Conservation (phyloP, 106 monocot species). For the Phalaenopsis equestris region DNA sequence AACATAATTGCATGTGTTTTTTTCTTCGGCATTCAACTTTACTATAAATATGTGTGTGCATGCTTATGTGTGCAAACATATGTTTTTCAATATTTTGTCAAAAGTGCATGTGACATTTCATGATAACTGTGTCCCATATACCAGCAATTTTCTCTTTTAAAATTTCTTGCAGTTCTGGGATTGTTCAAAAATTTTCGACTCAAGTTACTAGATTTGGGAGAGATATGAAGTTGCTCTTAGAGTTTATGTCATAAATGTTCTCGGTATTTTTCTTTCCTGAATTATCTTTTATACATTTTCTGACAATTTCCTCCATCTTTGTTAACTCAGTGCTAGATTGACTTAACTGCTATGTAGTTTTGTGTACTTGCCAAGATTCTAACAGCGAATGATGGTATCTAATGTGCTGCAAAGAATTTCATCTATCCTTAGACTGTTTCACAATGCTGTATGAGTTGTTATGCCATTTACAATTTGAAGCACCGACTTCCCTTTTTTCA, state of each 20-base stretch:
- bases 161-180: slow-evolving; percentile 25
- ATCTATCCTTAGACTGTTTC: no score
- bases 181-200: slow-evolving; percentile 18
- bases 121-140: neutral
- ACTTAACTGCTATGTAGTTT: neutral
- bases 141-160: neutral
- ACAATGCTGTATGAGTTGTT: no score
- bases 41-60: no score
- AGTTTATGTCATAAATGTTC: slow-evolving; percentile 83
- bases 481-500: neutral
- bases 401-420: no score
- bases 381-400: neutral
- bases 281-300: neutral
- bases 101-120: neutral
- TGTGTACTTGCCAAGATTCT: neutral
- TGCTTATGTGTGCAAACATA: neutral
- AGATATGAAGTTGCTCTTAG: slow-evolving; percentile 85
- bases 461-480: neutral
- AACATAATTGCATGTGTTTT: no score
- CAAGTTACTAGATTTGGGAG: slow-evolving; percentile 53
- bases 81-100: neutral
- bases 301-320: neutral
- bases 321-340: neutral
- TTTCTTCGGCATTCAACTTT: no score
- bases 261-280: slow-evolving; percentile 37